phyloP scores from a whole-genome alignment of 108 stramenopile genomes.

The Nitzschia sp. region DNA sequence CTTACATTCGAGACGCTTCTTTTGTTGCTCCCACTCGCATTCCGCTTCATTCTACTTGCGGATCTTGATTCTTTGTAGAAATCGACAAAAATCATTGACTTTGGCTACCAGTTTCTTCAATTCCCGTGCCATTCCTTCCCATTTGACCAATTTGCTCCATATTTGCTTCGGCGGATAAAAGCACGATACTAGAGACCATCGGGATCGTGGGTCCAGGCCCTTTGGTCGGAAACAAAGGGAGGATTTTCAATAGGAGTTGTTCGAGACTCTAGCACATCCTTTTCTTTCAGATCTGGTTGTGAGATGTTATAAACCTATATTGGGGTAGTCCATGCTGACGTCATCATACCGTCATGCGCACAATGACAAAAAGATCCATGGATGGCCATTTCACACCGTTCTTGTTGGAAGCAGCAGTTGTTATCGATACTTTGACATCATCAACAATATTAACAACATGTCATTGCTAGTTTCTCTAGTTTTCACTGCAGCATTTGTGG shows the following conservation, averaged over 20 bases:
- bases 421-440: background rate
- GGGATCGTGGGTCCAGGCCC: conserved; percentile 56
- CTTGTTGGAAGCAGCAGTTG: no score
- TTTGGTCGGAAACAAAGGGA: conserved; percentile 24
- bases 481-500: background rate
- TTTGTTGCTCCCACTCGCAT: conserved; percentile 12
- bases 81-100: conserved; percentile 65
- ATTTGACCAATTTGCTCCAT: conserved; percentile 32
- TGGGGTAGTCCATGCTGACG: no score
- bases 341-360: no score
- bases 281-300: background rate
- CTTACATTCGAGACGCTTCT: conserved; percentile 21
- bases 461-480: background rate
- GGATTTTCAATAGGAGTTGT: background rate
- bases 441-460: background rate
- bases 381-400: no score
- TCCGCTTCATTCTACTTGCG: conserved; percentile 31
- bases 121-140: conserved; percentile 17
- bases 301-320: background rate
- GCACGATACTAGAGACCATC: conserved; percentile 65
- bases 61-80: conserved; percentile 64
- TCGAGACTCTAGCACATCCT: background rate
- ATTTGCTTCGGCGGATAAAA: conserved; percentile 48
- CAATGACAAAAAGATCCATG: no score
- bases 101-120: conserved; percentile 39